Evolutionary conservation across 1,139 yeast genomes (phyloP).

Genomic region (Geotrichum australiense): DNA sequence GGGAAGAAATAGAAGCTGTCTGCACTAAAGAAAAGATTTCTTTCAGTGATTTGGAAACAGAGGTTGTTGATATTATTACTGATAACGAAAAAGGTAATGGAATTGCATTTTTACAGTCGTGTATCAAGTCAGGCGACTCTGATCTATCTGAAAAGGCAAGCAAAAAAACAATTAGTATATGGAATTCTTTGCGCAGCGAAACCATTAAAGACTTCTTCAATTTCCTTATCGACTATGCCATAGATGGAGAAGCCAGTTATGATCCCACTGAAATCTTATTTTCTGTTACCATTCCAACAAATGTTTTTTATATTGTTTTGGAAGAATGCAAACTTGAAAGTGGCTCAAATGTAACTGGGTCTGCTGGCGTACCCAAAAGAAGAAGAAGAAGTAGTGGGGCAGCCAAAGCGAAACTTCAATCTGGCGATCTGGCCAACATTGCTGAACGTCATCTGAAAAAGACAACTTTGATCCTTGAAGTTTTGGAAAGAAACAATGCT

Average conservation of each 20-base stretch:
- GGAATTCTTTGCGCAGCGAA: constrained; percentile 50
- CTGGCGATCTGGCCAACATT: constrained; percentile 56
- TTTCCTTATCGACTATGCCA: constrained; percentile 49
- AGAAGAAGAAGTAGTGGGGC: constrained; percentile 77
- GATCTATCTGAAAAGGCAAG: constrained; percentile 48
- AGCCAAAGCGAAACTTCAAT: constrained; percentile 65
- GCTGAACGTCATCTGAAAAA: constrained; percentile 76
- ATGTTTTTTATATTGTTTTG: constrained; percentile 44
- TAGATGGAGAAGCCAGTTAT: constrained; percentile 41
- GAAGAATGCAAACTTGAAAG: constrained; percentile 41
- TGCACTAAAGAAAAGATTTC: constrained; percentile 46
- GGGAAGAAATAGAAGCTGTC: constrained; percentile 41
- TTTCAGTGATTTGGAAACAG: constrained; percentile 46
- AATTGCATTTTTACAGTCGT: constrained; percentile 52
- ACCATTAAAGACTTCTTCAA: constrained; percentile 51
- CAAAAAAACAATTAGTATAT: constrained; percentile 47
- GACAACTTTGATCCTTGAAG: constrained; percentile 71
- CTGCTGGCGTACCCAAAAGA: constrained; percentile 39
- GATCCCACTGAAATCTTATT: constrained; percentile 53
- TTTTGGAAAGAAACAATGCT: constrained; percentile 53
- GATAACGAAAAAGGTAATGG: constrained; percentile 52
- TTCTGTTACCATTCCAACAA: constrained; percentile 41
- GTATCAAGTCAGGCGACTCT: constrained; percentile 41
- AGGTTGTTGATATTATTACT: constrained; percentile 52
- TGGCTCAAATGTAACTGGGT: constrained; percentile 34